Base-by-base conservation (phyloP, 78 protist genomes). In the Planoprotostelium fungivorum region DNA sequence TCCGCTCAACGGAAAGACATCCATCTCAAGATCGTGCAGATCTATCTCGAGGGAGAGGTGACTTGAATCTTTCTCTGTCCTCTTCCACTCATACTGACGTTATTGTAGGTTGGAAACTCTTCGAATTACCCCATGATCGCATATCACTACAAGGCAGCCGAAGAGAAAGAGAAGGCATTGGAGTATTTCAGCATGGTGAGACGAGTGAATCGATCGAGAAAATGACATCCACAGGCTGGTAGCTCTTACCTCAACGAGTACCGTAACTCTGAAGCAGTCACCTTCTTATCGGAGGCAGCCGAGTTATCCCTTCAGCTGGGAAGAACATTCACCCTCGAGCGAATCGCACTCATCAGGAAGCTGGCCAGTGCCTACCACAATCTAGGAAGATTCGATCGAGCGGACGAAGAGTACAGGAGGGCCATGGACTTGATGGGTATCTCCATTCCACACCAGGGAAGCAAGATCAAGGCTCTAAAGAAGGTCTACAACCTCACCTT, bases 1-100 rank as follows among this genome's bases (percentile, higher is more conserved):
- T 93, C 89, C 29, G 83, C 93, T 29, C 93, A 90, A 63, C 86
- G 95, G 36, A 91, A 91, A 86, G 95, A 93, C 9, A 84, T 93
- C 1, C 95, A 93, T 90, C 88, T 88, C 37, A 93, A 93, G 91
- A 90, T 93, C 90, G 95, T 91, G 0, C 86, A 88, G 29, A 39
- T 86, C 28, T 35, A 90, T 28, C 90, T 90, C 83, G 29, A 36
- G 25, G 88, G 88, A 9, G 83, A 86, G 51, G 84, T 89, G 0
- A 90, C 92, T 36, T 90, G 90, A 92, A 35, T 86, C 34, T 91
- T 89, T 28, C 1, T 91, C 10, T 91, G 37, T 38, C 37, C 87
- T 36, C n/a, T 90, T 38, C 73, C 88, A 63, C 16, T 5, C 16
- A 51, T 5, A 16, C 16, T 51, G 73, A 51, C 73, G 73, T 5